A percentile compares a stretch with the other conserved stretches of the same genome.
These are phyloP conservation scores for Pseudogymnoascus sp. DNA, from an alignment of 2,329 filamentous ascomycete species.

Conservation along the genomic window DNA sequence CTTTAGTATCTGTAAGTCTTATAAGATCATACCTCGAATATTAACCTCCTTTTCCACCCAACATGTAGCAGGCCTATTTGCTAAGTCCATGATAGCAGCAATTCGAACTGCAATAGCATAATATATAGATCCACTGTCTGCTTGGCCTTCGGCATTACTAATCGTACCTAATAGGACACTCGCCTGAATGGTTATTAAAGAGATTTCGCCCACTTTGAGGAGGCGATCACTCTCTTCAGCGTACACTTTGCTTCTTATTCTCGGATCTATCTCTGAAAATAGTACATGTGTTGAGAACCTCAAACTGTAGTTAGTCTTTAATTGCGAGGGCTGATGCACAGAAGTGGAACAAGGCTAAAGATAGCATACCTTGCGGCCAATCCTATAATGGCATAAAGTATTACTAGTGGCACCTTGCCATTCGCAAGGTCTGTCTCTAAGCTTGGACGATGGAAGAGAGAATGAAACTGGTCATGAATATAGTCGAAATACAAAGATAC, in stretches of 20 bases:
- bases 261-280: slow-evolving; percentile 20
- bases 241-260: slow-evolving; percentile 21
- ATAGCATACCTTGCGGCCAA: slow-evolving; percentile 21
- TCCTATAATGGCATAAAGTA: slow-evolving; percentile 26
- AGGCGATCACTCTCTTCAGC: slow-evolving; percentile 22
- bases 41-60: slow-evolving; percentile 33
- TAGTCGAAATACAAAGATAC: slow-evolving; percentile 31
- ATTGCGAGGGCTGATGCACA: neutral
- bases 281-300: slow-evolving; percentile 18
- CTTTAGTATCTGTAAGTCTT: too few relatives aligned
- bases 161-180: slow-evolving; percentile 33
- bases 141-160: slow-evolving; percentile 31
- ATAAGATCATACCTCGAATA: slow-evolving; percentile 22
- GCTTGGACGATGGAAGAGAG: slow-evolving; percentile 29
- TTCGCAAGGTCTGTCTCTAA: slow-evolving; percentile 23
- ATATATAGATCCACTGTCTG: slow-evolving; percentile 33
- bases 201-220: slow-evolving; percentile 33
- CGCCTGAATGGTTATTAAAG: slow-evolving; percentile 33
- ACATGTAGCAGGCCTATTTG: slow-evolving; percentile 25
- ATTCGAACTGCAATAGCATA: slow-evolving; percentile 34
- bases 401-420: slow-evolving; percentile 18
- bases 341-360: neutral
- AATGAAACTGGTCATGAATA: slow-evolving; percentile 32
- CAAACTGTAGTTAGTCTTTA: slow-evolving; percentile 17
- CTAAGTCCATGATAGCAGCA: slow-evolving; percentile 32